Percentiles rank a stretch among this genome's conserved stretches.
These are phyloP conservation scores for Candida xiaguanensis DNA, from an alignment of 805 yeast genomes.

Conservation along the genomic window DNA sequence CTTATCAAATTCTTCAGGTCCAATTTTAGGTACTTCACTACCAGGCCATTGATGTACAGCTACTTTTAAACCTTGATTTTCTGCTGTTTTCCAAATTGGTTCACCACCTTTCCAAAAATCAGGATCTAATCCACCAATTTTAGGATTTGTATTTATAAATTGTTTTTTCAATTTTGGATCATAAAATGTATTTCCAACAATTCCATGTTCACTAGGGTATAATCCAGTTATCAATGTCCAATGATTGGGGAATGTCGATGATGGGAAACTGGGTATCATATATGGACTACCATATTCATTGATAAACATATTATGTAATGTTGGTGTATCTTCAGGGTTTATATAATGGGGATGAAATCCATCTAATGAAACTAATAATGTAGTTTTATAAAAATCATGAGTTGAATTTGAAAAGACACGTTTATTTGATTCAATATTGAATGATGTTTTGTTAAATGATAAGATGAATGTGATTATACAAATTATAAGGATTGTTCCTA, in stretches of 20 bases:
- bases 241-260: slow-evolving; percentile 88
- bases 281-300: slow-evolving; percentile 67
- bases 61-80: slow-evolving; percentile 52
- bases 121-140: slow-evolving; percentile 46
- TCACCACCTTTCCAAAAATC: slow-evolving; percentile 83
- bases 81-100: slow-evolving; percentile 82
- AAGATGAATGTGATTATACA: slow-evolving; percentile 7
- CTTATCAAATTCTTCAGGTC: slow-evolving; percentile 54
- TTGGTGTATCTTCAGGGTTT: slow-evolving; percentile 63
- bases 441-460: neutral
- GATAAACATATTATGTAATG: slow-evolving; percentile 53
- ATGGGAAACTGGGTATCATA: slow-evolving; percentile 84
- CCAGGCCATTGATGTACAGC: slow-evolving; percentile 99
- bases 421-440: neutral
- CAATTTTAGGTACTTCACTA: slow-evolving; percentile 64
- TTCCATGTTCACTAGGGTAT: slow-evolving; percentile 80
- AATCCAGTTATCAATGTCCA: slow-evolving; percentile 89
- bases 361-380: slow-evolving; percentile 75
- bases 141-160: slow-evolving; percentile 62
- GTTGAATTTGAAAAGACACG: slow-evolving; percentile 54
- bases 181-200: slow-evolving; percentile 76
- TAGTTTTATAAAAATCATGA: slow-evolving; percentile 69
- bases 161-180: slow-evolving; percentile 55
- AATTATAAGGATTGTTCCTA: slow-evolving; percentile 3
- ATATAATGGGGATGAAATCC: slow-evolving; percentile 92